A percentile compares a stretch with the other conserved stretches of the same genome.
Conservation (phyloP, 257 asterid genomes). For the Fraxinus anomala region DNA sequence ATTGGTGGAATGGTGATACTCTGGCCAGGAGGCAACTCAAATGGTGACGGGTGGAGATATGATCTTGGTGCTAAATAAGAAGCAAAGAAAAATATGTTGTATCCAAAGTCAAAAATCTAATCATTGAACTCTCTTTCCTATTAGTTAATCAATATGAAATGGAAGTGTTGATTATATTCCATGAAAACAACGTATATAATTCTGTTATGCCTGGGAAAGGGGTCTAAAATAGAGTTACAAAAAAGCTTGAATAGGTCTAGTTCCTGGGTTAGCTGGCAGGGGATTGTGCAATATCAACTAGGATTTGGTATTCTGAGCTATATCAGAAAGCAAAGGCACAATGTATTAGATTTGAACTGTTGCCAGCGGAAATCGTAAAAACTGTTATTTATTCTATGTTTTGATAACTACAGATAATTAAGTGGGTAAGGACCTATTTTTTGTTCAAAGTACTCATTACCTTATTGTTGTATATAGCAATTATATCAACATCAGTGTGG, state of each 20-base stretch:
- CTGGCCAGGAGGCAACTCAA: not conserved
- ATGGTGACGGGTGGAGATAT: not conserved
- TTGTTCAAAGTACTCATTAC: too few relatives aligned
- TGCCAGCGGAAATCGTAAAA: not conserved
- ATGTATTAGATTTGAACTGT: not conserved
- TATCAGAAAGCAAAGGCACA: not conserved
- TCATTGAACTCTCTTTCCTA: not conserved
- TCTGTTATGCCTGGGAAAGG: not conserved
- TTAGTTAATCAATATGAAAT: not conserved
- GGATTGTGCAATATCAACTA: not conserved
- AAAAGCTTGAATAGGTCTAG: not conserved
- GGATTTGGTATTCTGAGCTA: not conserved
- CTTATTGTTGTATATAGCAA: too few relatives aligned
- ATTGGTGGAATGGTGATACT: not conserved
- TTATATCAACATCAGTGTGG: not conserved
- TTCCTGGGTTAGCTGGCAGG: not conserved
- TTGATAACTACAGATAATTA: not conserved
- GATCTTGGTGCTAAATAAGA: not conserved
- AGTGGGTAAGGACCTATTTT: not conserved
- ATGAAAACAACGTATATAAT: not conserved
- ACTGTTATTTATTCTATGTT: not conserved
- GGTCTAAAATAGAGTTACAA: not conserved
- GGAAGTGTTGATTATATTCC: not conserved
- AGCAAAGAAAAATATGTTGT: not conserved
- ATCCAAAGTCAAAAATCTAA: not conserved